A percentile compares a stretch with the other conserved stretches of the same genome.
Evolutionary conservation across 352 stramenopile genomes (phyloP).

Genomic region (Paralagenidium karlingii): DNA sequence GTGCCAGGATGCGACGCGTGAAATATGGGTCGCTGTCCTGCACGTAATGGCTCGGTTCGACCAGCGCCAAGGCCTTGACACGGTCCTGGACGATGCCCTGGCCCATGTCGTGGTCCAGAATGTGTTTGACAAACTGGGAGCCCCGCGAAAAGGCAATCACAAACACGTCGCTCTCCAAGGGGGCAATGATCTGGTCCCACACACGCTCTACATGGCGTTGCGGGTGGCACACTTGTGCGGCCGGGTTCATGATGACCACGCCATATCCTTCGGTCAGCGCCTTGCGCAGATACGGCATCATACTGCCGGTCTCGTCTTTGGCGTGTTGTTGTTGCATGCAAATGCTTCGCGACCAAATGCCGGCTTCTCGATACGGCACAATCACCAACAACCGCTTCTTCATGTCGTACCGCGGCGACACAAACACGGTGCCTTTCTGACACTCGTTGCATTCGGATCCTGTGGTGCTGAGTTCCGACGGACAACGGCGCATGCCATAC

Average conservation of each 20-base stretch:
- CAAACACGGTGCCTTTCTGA: constrained; percentile 52
- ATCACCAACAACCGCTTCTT: constrained; percentile 68
- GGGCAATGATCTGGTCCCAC: constrained; percentile 67
- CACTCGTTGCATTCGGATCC: background rate
- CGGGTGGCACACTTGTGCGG: constrained; percentile 59
- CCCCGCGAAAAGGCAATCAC: constrained; percentile 68
- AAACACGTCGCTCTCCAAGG: constrained; percentile 52
- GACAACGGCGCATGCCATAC: background rate
- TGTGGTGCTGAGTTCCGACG: too few relatives aligned
- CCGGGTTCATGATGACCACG: constrained; percentile 72
- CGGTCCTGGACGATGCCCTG: constrained; percentile 69
- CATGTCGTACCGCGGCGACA: constrained; percentile 38
- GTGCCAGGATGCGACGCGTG: constrained; percentile 44
- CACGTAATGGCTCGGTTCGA: constrained; percentile 77
- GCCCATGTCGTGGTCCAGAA: constrained; percentile 69
- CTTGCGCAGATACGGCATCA: constrained; percentile 73
- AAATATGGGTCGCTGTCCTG: constrained; percentile 66
- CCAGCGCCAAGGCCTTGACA: constrained; percentile 62
- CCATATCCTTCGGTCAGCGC: constrained; percentile 71
- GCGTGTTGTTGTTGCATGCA: constrained; percentile 49
- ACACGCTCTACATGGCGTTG: constrained; percentile 58
- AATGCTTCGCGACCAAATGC: constrained; percentile 79
- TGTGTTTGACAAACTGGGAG: constrained; percentile 64
- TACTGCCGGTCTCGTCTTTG: constrained; percentile 50
- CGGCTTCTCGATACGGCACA: constrained; percentile 69